A percentile compares a stretch with the other conserved stretches of the same genome.
Conservation (phyloP, 2,329 filamentous ascomycete species). For the Anthostomella pinea region DNA sequence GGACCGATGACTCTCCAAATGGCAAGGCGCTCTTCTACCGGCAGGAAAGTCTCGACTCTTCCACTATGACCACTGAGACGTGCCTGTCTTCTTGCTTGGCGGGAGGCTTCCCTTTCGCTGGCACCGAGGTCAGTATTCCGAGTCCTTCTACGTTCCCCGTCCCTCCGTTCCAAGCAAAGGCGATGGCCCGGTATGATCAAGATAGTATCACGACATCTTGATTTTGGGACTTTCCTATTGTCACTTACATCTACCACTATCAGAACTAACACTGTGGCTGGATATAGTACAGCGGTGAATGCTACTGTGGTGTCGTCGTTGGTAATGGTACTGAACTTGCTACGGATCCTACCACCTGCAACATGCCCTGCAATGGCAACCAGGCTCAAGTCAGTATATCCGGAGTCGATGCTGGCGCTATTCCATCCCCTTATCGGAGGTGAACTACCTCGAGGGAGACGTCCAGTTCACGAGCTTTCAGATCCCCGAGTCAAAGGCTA, state of each 20-base stretch:
- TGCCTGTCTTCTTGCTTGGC: constrained; percentile 43
- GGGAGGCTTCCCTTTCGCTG: constrained; percentile 47
- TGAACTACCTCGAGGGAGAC: no score
- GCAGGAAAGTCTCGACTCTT: constrained; percentile 35
- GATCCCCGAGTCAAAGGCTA: no score
- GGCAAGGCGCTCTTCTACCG: constrained; percentile 46
- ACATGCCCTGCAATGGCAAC: constrained; percentile 51
- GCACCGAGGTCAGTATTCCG: constrained; percentile 44
- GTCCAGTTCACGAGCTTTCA: no score
- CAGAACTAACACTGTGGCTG: no score
- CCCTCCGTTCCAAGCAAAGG: no score
- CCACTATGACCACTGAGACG: constrained; percentile 39
- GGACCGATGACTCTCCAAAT: constrained; percentile 41
- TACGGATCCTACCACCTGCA: constrained; percentile 39
- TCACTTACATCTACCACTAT: no score
- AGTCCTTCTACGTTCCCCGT: no score
- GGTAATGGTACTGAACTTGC: constrained; percentile 43
- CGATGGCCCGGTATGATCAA: no score
- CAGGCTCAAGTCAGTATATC: no score
- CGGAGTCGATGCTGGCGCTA: no score
- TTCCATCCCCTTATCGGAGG: no score
- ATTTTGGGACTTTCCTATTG: constrained; percentile 2
- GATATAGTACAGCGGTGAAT: constrained; percentile 40
- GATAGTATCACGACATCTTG: not conserved
- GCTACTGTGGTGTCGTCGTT: constrained; percentile 52